Evolutionary conservation across 1,284 basidiomycete species (phyloP).

Genomic region (Ustilago cynodontis): DNA sequence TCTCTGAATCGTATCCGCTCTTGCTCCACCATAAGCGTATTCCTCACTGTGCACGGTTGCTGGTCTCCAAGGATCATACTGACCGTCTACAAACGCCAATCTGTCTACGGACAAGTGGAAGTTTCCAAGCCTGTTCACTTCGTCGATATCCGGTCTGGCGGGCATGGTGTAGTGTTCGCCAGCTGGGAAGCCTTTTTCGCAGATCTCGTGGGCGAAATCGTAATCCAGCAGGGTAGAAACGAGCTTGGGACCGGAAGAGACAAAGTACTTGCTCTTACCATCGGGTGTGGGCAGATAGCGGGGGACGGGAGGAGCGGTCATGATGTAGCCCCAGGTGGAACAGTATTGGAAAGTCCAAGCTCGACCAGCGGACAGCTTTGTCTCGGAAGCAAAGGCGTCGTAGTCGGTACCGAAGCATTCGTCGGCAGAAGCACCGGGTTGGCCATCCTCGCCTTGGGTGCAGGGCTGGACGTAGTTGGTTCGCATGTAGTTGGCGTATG

Average conservation of each 20-base stretch:
- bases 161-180: constrained; percentile 83
- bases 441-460: constrained; percentile 34
- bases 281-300: constrained; percentile 28
- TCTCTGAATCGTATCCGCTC: constrained; percentile 79
- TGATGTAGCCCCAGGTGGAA: constrained; percentile 93
- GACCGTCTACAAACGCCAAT: constrained; percentile 87
- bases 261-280: constrained; percentile 38
- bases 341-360: constrained; percentile 84
- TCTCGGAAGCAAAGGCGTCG: constrained; percentile 75
- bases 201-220: constrained; percentile 83
- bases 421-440: constrained; percentile 25
- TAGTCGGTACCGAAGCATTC: constrained; percentile 83
- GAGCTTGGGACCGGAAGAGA: constrained; percentile 73
- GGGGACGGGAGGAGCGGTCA: constrained; percentile 53
- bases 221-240: constrained; percentile 81
- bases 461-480: constrained; percentile 51
- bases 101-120: constrained; percentile 79
- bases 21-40: constrained; percentile 75
- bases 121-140: constrained; percentile 76
- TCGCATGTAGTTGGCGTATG: constrained; percentile 46
- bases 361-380: constrained; percentile 80
- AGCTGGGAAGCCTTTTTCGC: constrained; percentile 82
- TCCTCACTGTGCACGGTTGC: constrained; percentile 83
- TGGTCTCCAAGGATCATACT: constrained; percentile 88
- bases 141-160: constrained; percentile 79